These are phyloP conservation scores for Pisolithus thermaeus DNA, from an alignment of 1,284 basidiomycete species.

Conservation along the genomic window DNA sequence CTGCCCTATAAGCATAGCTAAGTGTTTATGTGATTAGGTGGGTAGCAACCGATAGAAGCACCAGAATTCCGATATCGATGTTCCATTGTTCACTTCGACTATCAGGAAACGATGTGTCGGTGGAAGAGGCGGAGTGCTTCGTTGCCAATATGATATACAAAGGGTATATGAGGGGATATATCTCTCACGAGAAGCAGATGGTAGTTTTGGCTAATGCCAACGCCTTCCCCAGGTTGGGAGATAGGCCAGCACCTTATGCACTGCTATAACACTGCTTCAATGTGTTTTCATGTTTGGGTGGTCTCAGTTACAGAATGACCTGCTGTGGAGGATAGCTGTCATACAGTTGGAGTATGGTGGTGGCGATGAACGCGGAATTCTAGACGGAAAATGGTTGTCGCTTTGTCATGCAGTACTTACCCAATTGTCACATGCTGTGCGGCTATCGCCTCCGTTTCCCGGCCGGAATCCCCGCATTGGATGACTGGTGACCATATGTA, in stretches of 20 bases:
- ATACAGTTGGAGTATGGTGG: background rate
- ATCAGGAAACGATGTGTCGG: conserved; percentile 51
- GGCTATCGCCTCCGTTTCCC: too few relatives aligned
- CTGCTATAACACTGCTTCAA: conserved; percentile 22
- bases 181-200: conserved; percentile 91
- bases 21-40: conserved; percentile 49
- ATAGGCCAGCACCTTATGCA: conserved; percentile 52
- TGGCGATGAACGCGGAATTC: too few relatives aligned
- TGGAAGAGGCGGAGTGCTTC: conserved; percentile 90
- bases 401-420: too few relatives aligned
- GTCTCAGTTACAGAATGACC: background rate
- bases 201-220: conserved; percentile 82
- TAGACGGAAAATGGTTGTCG: too few relatives aligned
- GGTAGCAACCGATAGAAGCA: conserved; percentile 65
- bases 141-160: conserved; percentile 93
- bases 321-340: background rate
- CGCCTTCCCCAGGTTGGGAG: conserved; percentile 73
- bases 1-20: background rate
- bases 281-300: background rate
- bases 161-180: conserved; percentile 91
- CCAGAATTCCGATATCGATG: conserved; percentile 71
- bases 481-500: too few relatives aligned
- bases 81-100: conserved; percentile 70
- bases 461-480: too few relatives aligned
- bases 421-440: too few relatives aligned